Percentiles rank a stretch among this genome's conserved stretches.
phyloP scores from a whole-genome alignment of 805 yeast species.

The Candida qinlingensis region DNA sequence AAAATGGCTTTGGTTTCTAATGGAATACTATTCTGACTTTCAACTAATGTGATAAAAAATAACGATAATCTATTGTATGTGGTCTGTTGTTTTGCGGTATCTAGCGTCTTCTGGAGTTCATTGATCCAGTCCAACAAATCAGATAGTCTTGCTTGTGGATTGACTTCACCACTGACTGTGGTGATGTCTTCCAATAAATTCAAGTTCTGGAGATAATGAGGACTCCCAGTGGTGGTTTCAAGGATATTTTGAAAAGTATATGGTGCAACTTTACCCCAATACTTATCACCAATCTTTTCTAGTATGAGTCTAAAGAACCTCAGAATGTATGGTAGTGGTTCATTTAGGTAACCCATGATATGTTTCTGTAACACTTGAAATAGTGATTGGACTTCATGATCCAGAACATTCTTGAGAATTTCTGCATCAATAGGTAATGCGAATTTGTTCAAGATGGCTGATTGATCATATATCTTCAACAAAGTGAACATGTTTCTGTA shows the following conservation, averaged over 20 bases:
- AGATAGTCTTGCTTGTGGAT: constrained; percentile 30
- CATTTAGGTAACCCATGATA: constrained; percentile 42
- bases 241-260: constrained; percentile 49
- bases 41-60: constrained; percentile 38
- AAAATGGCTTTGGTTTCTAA: constrained; percentile 33
- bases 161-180: constrained; percentile 25
- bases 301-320: constrained; percentile 44
- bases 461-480: constrained; percentile 30
- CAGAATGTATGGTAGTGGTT: constrained; percentile 42
- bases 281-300: constrained; percentile 33
- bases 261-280: constrained; percentile 56
- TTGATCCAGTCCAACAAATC: constrained; percentile 55
- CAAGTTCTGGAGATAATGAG: constrained; percentile 38
- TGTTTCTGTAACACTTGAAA: constrained; percentile 43
- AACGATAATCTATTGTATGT: constrained; percentile 47
- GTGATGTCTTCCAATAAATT: constrained; percentile 23
- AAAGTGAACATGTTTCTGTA: constrained; percentile 41
- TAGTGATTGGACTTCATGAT: constrained; percentile 31
- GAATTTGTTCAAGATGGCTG: constrained; percentile 29
- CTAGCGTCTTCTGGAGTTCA: constrained; percentile 38
- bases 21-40: constrained; percentile 28
- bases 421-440: constrained; percentile 23
- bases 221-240: constrained; percentile 55
- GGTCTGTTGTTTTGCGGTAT: constrained; percentile 45
- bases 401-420: constrained; percentile 16